Percentiles rank a stretch among this genome's conserved stretches.
These are phyloP conservation scores for Aspergillus fructus DNA, from an alignment of 2,329 filamentous ascomycete species.

Conservation along the genomic window DNA sequence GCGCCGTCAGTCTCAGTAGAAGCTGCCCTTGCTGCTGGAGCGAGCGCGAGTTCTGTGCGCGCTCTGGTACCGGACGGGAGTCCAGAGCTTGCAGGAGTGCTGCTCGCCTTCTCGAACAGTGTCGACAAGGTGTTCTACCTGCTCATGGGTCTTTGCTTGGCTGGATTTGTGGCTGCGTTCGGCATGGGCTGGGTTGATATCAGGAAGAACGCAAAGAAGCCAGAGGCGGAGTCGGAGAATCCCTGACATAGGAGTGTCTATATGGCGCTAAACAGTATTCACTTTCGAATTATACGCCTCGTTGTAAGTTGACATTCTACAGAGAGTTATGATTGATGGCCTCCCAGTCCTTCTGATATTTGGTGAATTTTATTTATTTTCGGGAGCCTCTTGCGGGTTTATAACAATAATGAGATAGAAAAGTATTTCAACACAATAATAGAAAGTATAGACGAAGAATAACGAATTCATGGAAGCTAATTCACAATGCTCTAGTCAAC, in stretches of 20 bases:
- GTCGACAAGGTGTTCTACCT: conserved; percentile 28
- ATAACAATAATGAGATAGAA: too few relatives aligned
- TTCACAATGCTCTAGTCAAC: not conserved
- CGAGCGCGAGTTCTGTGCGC: conserved; percentile 39
- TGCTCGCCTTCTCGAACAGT: conserved; percentile 32
- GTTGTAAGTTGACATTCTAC: not conserved
- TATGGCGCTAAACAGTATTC: too few relatives aligned
- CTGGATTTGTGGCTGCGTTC: conserved; percentile 16
- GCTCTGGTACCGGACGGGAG: conserved; percentile 27
- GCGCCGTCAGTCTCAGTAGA: not conserved
- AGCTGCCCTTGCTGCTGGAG: conserved; percentile 42
- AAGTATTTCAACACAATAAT: too few relatives aligned
- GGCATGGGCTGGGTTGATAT: conserved; percentile 32
- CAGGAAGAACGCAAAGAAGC: conserved; percentile 12
- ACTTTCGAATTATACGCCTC: too few relatives aligned
- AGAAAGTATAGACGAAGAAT: too few relatives aligned
- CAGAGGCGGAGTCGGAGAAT: not conserved
- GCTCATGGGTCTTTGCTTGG: conserved; percentile 15
- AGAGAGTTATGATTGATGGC: not conserved
- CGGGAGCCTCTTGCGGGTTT: too few relatives aligned
- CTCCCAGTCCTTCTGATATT: too few relatives aligned
- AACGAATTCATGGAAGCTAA: too few relatives aligned
- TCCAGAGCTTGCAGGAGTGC: conserved; percentile 26
- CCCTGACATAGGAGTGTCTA: not conserved
- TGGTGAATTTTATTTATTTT: too few relatives aligned